Evolutionary conservation across 2,329 filamentous ascomycete genomes (phyloP).

Genomic region (Diplodia scrobiculata): DNA sequence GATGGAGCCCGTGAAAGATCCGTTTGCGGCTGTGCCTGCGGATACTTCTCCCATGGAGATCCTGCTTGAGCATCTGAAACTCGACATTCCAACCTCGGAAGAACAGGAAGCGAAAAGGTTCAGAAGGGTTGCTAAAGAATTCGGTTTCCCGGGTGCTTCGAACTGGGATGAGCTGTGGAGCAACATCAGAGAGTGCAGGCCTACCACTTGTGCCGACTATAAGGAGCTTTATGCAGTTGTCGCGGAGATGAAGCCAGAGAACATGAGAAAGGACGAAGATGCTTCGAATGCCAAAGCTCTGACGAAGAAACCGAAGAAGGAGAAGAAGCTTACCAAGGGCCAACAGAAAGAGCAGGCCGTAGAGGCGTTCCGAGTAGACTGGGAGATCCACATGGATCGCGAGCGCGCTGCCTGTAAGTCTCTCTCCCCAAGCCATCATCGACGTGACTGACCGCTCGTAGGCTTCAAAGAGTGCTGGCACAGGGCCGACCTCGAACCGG

Average conservation of each 20-base stretch:
- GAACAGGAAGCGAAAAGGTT: not conserved
- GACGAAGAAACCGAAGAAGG: constrained; percentile 1
- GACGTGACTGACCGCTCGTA: constrained; percentile 25
- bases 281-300: not conserved
- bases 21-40: not conserved
- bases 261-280: not conserved
- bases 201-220: not conserved
- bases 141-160: not conserved
- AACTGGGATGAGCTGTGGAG: constrained; percentile 9
- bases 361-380: constrained; percentile 32
- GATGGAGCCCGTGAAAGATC: not conserved
- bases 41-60: not conserved
- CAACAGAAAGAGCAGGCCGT: not conserved
- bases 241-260: not conserved
- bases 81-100: not conserved
- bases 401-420: constrained; percentile 43
- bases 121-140: not conserved
- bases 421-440: not conserved
- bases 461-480: constrained; percentile 52
- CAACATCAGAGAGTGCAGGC: not conserved
- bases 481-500: constrained; percentile 48
- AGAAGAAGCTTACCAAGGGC: constrained; percentile 3
- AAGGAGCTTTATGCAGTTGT: not conserved
- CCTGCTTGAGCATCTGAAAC: not conserved
- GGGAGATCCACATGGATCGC: constrained; percentile 40